These are phyloP conservation scores for Pueraria montana DNA, from an alignment of 306 rosid genomes.

Conservation along the genomic window DNA sequence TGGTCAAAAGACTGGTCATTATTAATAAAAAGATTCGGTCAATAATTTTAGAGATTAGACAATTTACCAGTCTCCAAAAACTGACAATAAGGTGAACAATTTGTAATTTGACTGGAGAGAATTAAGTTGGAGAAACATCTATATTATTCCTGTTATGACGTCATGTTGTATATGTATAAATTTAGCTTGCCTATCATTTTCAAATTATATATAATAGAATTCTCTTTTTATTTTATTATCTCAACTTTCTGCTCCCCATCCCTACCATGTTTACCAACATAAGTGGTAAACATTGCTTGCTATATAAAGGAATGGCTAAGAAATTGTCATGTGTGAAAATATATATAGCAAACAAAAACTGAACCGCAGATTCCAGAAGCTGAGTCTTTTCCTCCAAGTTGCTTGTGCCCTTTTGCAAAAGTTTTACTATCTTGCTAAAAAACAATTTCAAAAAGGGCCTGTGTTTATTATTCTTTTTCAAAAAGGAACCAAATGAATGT, in stretches of 20 bases:
- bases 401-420: not conserved
- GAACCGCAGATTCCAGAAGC: too few relatives aligned
- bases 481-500: conserved; percentile 25
- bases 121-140: too few relatives aligned
- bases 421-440: not conserved
- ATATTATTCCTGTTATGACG: too few relatives aligned
- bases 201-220: too few relatives aligned
- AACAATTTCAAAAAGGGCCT: not conserved
- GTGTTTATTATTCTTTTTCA: not conserved
- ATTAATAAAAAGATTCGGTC: not conserved
- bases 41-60: not conserved
- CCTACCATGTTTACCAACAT: too few relatives aligned
- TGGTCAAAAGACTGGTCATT: not conserved
- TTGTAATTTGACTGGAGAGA: not conserved
- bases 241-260: too few relatives aligned
- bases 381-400: not conserved
- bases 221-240: too few relatives aligned
- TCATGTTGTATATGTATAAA: not conserved
- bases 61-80: not conserved
- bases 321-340: too few relatives aligned
- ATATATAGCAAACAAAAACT: too few relatives aligned
- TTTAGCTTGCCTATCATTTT: too few relatives aligned
- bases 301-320: too few relatives aligned
- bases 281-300: too few relatives aligned
- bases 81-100: not conserved